These are phyloP conservation scores for Globisporangium lucens DNA, from an alignment of 352 stramenopile species.

Conservation along the genomic window DNA sequence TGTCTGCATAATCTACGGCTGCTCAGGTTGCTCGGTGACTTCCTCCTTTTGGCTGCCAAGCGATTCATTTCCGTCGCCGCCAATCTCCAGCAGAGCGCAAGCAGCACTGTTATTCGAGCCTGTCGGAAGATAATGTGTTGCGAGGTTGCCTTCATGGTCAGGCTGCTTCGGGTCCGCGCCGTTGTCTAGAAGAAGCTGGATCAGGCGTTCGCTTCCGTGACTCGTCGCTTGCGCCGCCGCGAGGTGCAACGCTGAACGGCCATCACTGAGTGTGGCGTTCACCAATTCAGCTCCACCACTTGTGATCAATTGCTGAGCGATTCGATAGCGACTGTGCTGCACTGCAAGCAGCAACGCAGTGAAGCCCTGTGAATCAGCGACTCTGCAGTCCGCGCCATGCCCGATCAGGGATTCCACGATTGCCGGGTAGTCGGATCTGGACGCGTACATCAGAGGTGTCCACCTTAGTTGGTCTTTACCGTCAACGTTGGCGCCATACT, in stretches of 20 bases:
- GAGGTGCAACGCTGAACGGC: conserved; percentile 7
- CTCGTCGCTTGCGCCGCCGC: not conserved
- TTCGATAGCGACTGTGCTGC: not conserved
- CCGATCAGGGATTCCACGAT: not conserved
- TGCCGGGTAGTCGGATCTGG: not conserved
- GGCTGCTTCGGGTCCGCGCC: not conserved
- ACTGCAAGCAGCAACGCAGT: conserved; percentile 11
- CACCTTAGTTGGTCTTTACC: not conserved
- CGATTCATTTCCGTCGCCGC: not conserved
- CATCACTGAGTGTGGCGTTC: not conserved
- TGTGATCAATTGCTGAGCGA: not conserved
- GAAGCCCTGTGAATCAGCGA: not conserved
- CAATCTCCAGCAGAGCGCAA: not conserved
- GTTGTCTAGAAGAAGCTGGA: not conserved
- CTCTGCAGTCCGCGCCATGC: not conserved
- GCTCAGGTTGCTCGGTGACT: not conserved
- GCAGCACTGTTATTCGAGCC: not conserved
- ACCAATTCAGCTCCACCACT: not conserved
- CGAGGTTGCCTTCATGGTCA: not conserved
- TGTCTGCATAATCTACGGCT: not conserved
- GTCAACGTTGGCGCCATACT: not conserved
- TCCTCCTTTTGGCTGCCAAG: not conserved
- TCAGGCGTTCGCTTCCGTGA: not conserved
- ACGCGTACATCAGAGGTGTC: conserved; percentile 10
- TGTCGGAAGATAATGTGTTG: not conserved